Evolutionary conservation across 164 flowering plant species (phyloP).

Genomic region (Stephania japonica): DNA sequence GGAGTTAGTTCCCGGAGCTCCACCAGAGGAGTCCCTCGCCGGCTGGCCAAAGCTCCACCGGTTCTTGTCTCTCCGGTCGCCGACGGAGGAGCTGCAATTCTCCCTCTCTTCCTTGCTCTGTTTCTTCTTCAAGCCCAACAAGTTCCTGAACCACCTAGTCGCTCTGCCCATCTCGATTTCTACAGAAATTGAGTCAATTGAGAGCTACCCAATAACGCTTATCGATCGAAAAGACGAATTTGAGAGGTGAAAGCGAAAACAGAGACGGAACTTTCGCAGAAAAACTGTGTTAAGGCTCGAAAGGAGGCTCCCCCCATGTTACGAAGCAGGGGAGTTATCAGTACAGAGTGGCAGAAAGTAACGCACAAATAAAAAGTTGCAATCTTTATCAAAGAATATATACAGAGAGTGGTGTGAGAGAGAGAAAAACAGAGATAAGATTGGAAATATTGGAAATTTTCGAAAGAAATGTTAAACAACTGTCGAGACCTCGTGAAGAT

Average conservation of each 20-base stretch:
- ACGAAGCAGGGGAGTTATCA: slow-evolving; percentile 9
- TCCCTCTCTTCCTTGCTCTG: slow-evolving; percentile 24
- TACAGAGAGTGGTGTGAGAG: neutral
- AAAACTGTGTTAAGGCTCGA: slow-evolving; percentile 2
- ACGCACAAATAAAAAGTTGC: slow-evolving; percentile 16
- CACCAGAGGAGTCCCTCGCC: slow-evolving; percentile 23
- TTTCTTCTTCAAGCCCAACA: slow-evolving; percentile 69
- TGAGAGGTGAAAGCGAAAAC: neutral
- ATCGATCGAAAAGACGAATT: neutral
- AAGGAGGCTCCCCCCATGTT: slow-evolving; percentile 16
- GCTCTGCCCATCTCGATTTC: slow-evolving; percentile 81
- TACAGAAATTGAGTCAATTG: neutral
- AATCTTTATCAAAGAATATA: neutral
- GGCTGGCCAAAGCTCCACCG: slow-evolving; percentile 67
- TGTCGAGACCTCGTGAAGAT: slow-evolving; percentile 65
- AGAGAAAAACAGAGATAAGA: slow-evolving; percentile 3
- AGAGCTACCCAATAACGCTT: neutral
- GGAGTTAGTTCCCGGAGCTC: slow-evolving; percentile 17
- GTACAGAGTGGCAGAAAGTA: slow-evolving; percentile 3
- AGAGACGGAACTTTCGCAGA: neutral
- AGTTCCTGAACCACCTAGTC: slow-evolving; percentile 59
- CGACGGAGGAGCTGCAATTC: slow-evolving; percentile 15
- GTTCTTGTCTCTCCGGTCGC: slow-evolving; percentile 44
- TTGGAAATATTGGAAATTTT: slow-evolving; percentile 19
- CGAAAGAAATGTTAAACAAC: slow-evolving; percentile 18